phyloP scores from a whole-genome alignment of 2,329 filamentous ascomycete genomes.

The Pseudogymnoascus sp. region DNA sequence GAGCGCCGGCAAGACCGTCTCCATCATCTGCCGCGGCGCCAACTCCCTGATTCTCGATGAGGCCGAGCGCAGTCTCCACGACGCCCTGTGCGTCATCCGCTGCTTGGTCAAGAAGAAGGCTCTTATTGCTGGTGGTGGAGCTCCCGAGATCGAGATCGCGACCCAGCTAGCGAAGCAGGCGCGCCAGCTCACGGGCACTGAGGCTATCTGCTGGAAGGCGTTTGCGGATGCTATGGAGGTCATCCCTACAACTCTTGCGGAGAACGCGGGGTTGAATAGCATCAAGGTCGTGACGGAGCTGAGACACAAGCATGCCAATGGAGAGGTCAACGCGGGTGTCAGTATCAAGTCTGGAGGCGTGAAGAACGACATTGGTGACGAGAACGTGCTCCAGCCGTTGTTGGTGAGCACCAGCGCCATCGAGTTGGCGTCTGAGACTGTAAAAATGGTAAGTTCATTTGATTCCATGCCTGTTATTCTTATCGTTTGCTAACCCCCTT shows the following conservation, averaged over 20 bases:
- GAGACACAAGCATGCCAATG: constrained; percentile 86
- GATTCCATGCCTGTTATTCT: background rate
- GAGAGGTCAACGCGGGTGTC: constrained; percentile 91
- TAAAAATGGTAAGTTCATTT: constrained; percentile 61
- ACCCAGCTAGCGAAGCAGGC: constrained; percentile 75
- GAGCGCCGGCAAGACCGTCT: constrained; percentile 77
- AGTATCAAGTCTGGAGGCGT: constrained; percentile 97
- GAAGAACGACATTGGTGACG: constrained; percentile 91
- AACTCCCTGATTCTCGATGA: constrained; percentile 94
- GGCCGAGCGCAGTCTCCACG: constrained; percentile 91
- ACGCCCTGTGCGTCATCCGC: constrained; percentile 93
- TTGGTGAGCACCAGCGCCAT: constrained; percentile 96
- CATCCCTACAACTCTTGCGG: constrained; percentile 89
- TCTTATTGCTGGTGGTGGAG: constrained; percentile 93
- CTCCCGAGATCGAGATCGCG: constrained; percentile 93
- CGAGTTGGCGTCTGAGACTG: constrained; percentile 93
- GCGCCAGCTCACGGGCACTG: constrained; percentile 77
- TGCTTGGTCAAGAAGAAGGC: constrained; percentile 99
- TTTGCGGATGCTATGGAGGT: constrained; percentile 98
- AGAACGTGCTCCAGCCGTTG: constrained; percentile 93
- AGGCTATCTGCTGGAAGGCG: constrained; percentile 97
- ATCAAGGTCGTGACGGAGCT: constrained; percentile 98
- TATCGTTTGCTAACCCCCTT: background rate
- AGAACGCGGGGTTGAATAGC: constrained; percentile 95
- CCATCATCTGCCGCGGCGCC: constrained; percentile 87